phyloP scores from a whole-genome alignment of 306 rosid species.

The Quercus robur region DNA sequence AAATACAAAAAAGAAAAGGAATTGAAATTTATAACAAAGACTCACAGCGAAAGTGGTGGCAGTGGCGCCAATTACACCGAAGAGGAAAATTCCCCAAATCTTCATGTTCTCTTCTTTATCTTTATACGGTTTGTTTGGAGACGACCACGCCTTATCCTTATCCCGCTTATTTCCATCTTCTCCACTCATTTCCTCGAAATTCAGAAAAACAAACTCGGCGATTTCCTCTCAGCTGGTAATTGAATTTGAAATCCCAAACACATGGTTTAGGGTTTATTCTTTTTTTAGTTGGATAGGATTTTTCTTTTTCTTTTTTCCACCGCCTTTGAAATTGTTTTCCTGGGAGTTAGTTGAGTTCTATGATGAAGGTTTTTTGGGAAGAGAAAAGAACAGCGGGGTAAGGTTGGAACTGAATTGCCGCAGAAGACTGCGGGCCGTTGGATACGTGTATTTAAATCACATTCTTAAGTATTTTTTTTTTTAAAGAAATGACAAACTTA shows the following conservation, averaged over 20 bases:
- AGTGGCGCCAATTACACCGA: constrained; percentile 87
- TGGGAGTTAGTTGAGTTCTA: too few species aligned
- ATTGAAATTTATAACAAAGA: background rate
- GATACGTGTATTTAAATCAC: too few species aligned
- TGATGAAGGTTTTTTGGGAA: too few species aligned
- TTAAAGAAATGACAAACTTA: too few species aligned
- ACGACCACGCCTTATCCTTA: constrained; percentile 32
- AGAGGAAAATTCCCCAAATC: constrained; percentile 76
- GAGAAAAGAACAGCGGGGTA: too few species aligned
- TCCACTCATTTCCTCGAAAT: constrained; percentile 41
- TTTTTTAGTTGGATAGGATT: background rate
- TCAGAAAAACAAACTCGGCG: constrained; percentile 9
- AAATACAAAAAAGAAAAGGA: background rate
- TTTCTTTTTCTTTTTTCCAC: background rate
- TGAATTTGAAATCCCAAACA: constrained; percentile 25
- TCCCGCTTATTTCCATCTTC: constrained; percentile 27
- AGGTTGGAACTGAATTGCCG: too few species aligned
- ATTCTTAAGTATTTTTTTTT: too few species aligned
- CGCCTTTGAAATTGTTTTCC: constrained; percentile 8
- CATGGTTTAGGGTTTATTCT: constrained; percentile 25
- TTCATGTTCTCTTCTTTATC: constrained; percentile 42
- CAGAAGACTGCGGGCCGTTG: accelerated
- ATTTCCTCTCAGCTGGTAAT: constrained; percentile 10
- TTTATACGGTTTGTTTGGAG: constrained; percentile 29
- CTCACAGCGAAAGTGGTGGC: constrained; percentile 82